phyloP scores from a whole-genome alignment of 2,329 filamentous ascomycete genomes.

The Nemania bipapillata region DNA sequence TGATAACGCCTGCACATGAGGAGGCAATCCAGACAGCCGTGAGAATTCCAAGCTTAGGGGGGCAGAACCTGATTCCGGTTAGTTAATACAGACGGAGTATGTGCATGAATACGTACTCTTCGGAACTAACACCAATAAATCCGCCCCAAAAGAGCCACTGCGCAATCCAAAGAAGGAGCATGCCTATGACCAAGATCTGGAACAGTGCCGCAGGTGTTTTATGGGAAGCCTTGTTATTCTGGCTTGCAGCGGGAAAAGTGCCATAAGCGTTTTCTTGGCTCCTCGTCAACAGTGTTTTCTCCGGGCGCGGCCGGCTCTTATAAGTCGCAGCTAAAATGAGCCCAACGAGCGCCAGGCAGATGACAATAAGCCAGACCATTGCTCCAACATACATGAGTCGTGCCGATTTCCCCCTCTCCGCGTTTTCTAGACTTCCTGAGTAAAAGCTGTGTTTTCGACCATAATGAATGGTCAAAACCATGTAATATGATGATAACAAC shows the following conservation, averaged over 20 bases:
- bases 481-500: slow-evolving; percentile 25
- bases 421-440: slow-evolving; percentile 5
- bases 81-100: slow-evolving; percentile 14
- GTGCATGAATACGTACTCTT: slow-evolving; percentile 24
- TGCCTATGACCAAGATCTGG: background rate
- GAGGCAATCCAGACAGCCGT: slow-evolving; percentile 19
- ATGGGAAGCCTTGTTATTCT: background rate
- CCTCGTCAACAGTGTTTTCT: slow-evolving; percentile 14
- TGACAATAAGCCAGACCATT: slow-evolving; percentile 17
- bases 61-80: slow-evolving; percentile 17
- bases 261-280: slow-evolving; percentile 7
- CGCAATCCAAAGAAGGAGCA: slow-evolving; percentile 28
- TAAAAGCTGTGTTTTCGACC: slow-evolving; percentile 21
- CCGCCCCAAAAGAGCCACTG: slow-evolving; percentile 29
- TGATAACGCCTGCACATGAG: slow-evolving; percentile 7
- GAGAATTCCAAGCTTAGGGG: slow-evolving; percentile 19
- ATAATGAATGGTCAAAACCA: slow-evolving; percentile 20
- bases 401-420: slow-evolving; percentile 13
- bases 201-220: background rate
- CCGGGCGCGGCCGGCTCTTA: background rate
- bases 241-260: slow-evolving; percentile 3
- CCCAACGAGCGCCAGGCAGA: background rate
- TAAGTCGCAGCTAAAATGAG: background rate
- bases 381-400: slow-evolving; percentile 20
- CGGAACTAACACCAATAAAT: slow-evolving; percentile 17